Percentiles rank a stretch among this genome's conserved stretches.
These are phyloP conservation scores for Sesbania bispinosa DNA, from an alignment of 306 rosid genomes.

Conservation along the genomic window DNA sequence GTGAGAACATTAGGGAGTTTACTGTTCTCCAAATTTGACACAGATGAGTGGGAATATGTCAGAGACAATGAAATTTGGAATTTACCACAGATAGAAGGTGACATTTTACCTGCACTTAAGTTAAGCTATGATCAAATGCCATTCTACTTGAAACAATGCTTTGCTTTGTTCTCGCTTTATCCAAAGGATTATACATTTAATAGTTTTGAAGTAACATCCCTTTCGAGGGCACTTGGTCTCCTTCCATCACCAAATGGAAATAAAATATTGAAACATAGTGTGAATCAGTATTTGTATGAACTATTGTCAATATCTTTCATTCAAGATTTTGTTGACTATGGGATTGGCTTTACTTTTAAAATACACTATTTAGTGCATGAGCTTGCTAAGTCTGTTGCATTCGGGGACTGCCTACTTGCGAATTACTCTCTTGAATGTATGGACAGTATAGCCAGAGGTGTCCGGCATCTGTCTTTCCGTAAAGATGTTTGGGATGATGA, in stretches of 20 bases:
- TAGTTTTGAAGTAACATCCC: not conserved
- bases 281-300: not conserved
- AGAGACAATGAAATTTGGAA: conserved; percentile 21
- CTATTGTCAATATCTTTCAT: conserved; percentile 7
- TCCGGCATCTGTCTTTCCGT: not conserved
- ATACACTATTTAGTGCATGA: conserved; percentile 14
- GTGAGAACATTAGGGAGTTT: conserved; percentile 31
- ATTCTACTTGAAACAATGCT: not conserved
- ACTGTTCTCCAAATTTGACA: not conserved
- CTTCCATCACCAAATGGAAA: conserved; percentile 2
- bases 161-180: not conserved
- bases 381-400: not conserved
- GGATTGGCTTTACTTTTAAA: not conserved
- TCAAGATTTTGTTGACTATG: not conserved
- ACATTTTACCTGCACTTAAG: not conserved
- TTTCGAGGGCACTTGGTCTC: conserved; percentile 18
- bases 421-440: not conserved
- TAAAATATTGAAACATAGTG: not conserved
- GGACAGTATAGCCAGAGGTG: too few relatives aligned
- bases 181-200: not conserved
- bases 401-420: not conserved
- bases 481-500: not conserved
- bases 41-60: not conserved
- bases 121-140: conserved; percentile 14
- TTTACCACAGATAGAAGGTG: not conserved